Evolutionary conservation across 2,329 filamentous ascomycete genomes (phyloP).

Genomic region (Aspergillus calidoustus): DNA sequence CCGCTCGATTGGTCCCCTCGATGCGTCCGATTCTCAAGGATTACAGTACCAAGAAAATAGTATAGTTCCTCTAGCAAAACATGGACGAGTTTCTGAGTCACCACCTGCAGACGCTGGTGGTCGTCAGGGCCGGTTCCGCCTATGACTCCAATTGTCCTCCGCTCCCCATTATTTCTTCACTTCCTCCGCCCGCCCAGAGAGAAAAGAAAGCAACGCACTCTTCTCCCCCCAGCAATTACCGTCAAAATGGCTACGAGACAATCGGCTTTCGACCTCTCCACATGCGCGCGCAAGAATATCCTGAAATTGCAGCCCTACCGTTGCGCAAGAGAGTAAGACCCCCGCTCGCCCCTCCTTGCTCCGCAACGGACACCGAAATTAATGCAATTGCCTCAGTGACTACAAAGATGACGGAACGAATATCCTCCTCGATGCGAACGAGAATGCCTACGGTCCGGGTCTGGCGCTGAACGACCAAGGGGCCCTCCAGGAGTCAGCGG

Average conservation of each 20-base stretch:
- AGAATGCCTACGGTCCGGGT: slow-evolving; percentile 92
- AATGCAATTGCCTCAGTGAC: slow-evolving; percentile 65
- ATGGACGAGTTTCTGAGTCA: background rate
- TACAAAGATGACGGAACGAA: slow-evolving; percentile 99
- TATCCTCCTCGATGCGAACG: slow-evolving; percentile 94
- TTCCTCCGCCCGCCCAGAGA: background rate
- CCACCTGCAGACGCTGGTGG: background rate
- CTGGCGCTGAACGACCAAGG: slow-evolving; percentile 59
- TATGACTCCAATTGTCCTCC: slow-evolving; percentile 15
- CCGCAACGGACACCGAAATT: slow-evolving; percentile 16
- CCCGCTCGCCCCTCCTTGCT: slow-evolving; percentile 12
- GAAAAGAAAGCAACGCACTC: background rate
- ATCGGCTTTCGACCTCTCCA: slow-evolving; percentile 72
- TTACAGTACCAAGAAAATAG: background rate
- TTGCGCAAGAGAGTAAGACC: slow-evolving; percentile 76
- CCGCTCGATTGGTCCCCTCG: background rate
- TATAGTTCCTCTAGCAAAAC: no score
- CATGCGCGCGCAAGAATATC: slow-evolving; percentile 77
- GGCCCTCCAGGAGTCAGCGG: slow-evolving; percentile 51
- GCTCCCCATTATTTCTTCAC: slow-evolving; percentile 14
- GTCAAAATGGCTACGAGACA: slow-evolving; percentile 41
- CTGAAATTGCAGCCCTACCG: slow-evolving; percentile 77
- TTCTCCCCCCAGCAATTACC: background rate
- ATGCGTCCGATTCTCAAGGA: background rate
- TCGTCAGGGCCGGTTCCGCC: slow-evolving; percentile 8